Base-by-base conservation (phyloP, 169 alveolate genomes). In the Plasmodium adleri region DNA sequence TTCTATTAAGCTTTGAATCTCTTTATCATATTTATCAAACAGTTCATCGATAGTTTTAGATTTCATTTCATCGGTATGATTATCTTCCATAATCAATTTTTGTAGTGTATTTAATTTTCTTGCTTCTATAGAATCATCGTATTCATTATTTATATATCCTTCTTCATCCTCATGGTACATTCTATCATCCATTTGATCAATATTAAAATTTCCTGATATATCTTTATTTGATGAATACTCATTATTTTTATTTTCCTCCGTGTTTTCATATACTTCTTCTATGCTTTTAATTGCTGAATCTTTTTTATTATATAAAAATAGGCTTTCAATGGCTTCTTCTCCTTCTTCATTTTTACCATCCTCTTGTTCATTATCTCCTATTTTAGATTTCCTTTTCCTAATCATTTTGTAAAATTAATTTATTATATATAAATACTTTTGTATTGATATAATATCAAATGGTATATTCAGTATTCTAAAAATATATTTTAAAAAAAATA, bases 351-450 rank as follows among this genome's bases (percentile, higher is more conserved):
- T 22, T 22, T 20, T 68, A 56, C 3, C 76, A 24, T 76, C 72
- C 49, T 22, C 15, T 24, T 66, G 63, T 26, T 70, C 90, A 78
- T 64, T 66, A 66, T 75, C 88, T 56, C 22, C 83, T 45, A 68
- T 60, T 47, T 80, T 80, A 39, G 90, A 80, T 20, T 80, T 80
- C 47, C 90, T 80, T 56, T 80, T 80, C 17, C 90, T 71, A 56
- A 80, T 80, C 90, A 80, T 80, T 63, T 68, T 70, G 8, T 2
- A 32, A 32, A 32, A 32, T 32, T 32, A 32, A 32, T 32, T 32
- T 32, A 32, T 32, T 32, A 52, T 4, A n/a, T 32, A 39, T 12
- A 26, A 12, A 20, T 59, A 32, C 22, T 12, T 58, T 22, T 52
- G 49, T 28, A 64, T 50, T 64, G 64, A 68, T 62, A 32, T 32